phyloP scores from a whole-genome alignment of 306 rosid genomes.

The Canavalia gladiata region DNA sequence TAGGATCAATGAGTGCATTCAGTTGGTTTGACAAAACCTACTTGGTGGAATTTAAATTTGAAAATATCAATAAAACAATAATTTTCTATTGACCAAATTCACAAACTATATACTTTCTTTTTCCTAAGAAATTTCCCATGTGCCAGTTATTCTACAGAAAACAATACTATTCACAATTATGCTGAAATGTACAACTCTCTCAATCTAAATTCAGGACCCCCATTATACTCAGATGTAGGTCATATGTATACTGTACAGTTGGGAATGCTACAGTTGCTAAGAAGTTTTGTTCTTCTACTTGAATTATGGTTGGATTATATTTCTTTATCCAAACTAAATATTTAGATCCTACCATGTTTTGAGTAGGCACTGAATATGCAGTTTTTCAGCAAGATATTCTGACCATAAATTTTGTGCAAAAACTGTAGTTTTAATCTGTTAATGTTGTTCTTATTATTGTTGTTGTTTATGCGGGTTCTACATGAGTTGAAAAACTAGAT shows the following conservation, averaged over 20 bases:
- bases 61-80: background rate
- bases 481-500: background rate
- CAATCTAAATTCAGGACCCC: background rate
- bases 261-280: background rate
- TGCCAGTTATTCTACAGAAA: constrained; percentile 5
- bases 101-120: background rate
- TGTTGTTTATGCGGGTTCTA: background rate
- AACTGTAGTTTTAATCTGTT: background rate
- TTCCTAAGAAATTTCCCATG: background rate
- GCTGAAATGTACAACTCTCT: constrained; percentile 19
- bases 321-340: constrained; percentile 6
- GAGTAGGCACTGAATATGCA: background rate
- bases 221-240: background rate
- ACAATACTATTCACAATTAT: constrained; percentile 8
- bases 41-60: constrained; percentile 20
- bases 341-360: background rate
- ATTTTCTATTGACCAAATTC: constrained; percentile 11
- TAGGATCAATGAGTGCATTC: background rate
- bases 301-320: background rate
- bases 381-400: background rate
- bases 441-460: background rate
- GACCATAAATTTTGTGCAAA: background rate
- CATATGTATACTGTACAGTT: constrained; percentile 8
- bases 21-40: constrained; percentile 31
- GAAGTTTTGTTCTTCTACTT: background rate